A percentile compares a stretch with the other conserved stretches of the same genome.
Conservation (phyloP, 768 basidiomycete genomes). For the Aureoboletus auriporus region DNA sequence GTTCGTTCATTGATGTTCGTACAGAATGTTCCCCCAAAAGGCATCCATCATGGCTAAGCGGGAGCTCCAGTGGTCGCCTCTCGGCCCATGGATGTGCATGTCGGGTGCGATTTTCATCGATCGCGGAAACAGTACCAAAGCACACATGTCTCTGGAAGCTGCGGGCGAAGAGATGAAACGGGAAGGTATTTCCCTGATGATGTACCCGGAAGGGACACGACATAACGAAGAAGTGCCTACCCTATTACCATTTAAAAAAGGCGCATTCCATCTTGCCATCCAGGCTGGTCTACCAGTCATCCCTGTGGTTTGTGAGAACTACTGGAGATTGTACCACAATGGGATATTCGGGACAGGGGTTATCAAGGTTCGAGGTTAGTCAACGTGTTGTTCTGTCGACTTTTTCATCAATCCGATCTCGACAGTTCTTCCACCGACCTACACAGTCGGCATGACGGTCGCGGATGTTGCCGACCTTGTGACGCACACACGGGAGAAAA, state of each 20-base stretch:
- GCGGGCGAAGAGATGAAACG: constrained; percentile 79
- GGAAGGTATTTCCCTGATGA: constrained; percentile 73
- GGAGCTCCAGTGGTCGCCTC: constrained; percentile 78
- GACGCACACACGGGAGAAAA: constrained; percentile 64
- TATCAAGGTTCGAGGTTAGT: constrained; percentile 71
- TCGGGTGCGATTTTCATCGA: constrained; percentile 91
- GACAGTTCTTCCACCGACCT: constrained; percentile 85
- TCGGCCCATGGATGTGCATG: constrained; percentile 89
- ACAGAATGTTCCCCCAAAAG: constrained; percentile 75
- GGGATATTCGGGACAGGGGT: constrained; percentile 72
- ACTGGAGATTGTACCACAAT: constrained; percentile 79
- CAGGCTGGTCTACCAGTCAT: constrained; percentile 88
- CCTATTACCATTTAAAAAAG: constrained; percentile 92
- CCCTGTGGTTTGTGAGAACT: constrained; percentile 92
- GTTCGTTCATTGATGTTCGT: constrained; percentile 4
- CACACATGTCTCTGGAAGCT: constrained; percentile 68
- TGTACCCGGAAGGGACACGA: constrained; percentile 96
- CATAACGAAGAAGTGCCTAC: constrained; percentile 60
- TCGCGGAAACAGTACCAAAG: constrained; percentile 71
- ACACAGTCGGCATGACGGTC: constrained; percentile 65
- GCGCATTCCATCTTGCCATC: constrained; percentile 94
- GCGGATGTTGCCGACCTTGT: constrained; percentile 70
- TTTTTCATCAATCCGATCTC: neutral
- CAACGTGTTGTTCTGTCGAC: neutral
- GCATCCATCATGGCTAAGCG: constrained; percentile 92